Percentiles rank a stretch among this genome's conserved stretches.
Conservation (phyloP, 148 eudicot species). For the Arbutus unedo region DNA sequence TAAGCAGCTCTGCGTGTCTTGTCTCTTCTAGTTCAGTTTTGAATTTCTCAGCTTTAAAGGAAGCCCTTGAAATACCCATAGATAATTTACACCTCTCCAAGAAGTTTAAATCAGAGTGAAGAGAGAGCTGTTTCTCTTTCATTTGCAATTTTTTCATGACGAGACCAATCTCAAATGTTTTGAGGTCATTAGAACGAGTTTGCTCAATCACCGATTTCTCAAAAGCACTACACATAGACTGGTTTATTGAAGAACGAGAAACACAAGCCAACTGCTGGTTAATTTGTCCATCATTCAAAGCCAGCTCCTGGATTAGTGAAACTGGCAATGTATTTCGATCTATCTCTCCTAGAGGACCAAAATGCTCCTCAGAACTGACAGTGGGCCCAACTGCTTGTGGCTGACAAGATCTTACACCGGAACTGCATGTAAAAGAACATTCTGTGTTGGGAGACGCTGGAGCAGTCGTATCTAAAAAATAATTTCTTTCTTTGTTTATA, state of each 20-base stretch:
- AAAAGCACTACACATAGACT: slow-evolving; percentile 37
- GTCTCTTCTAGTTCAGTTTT: slow-evolving; percentile 70
- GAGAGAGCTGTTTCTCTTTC: slow-evolving; percentile 64
- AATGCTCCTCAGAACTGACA: slow-evolving; percentile 22
- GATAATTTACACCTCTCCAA: slow-evolving; percentile 72
- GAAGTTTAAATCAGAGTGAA: slow-evolving; percentile 55
- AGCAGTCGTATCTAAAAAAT: slow-evolving; percentile 24
- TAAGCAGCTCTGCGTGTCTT: slow-evolving; percentile 65
- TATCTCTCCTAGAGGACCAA: slow-evolving; percentile 27
- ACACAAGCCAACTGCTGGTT: slow-evolving; percentile 39
- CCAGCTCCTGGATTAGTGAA: slow-evolving; percentile 34
- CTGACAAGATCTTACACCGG: slow-evolving; percentile 13
- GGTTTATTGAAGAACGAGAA: slow-evolving; percentile 29
- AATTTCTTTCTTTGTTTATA: slow-evolving; percentile 20
- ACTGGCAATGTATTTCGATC: slow-evolving; percentile 28
- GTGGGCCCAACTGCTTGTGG: slow-evolving; percentile 10
- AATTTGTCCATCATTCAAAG: slow-evolving; percentile 29
- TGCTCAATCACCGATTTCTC: slow-evolving; percentile 74
- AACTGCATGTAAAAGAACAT: slow-evolving; percentile 19
- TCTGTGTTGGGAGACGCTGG: slow-evolving; percentile 15
- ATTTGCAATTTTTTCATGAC: slow-evolving; percentile 59
- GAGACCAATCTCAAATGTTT: slow-evolving; percentile 66
- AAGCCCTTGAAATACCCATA: slow-evolving; percentile 70
- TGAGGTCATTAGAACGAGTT: slow-evolving; percentile 78
- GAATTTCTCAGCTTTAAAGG: slow-evolving; percentile 73